Evolutionary conservation across 768 basidiomycete species (phyloP).

Genomic region (Suillus cothurnatus): DNA sequence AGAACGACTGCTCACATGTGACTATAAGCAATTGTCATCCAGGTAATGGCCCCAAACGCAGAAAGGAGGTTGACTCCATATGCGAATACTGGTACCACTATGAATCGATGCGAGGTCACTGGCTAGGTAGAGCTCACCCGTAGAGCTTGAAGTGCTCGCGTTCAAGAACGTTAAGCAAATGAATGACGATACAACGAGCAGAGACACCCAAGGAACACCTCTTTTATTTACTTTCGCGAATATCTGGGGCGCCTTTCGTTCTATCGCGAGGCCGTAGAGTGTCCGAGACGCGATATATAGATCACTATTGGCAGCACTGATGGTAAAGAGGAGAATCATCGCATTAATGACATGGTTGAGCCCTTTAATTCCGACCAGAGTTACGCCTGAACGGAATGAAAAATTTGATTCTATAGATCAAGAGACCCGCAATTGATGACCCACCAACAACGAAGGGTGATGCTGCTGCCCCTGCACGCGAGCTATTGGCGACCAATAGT

Average conservation of each 20-base stretch:
- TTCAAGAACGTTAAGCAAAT: slow-evolving; percentile 64
- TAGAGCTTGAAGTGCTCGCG: slow-evolving; percentile 50
- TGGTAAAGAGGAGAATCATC: slow-evolving; percentile 64
- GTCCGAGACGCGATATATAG: slow-evolving; percentile 58
- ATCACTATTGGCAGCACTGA: slow-evolving; percentile 66
- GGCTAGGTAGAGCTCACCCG: slow-evolving; percentile 38
- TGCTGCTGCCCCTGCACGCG: slow-evolving; percentile 52
- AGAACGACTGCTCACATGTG: slow-evolving; percentile 52
- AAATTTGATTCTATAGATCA: background rate
- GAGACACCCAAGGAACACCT: slow-evolving; percentile 47
- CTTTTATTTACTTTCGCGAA: slow-evolving; percentile 48
- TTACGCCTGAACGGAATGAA: slow-evolving; percentile 30
- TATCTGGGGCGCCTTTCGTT: slow-evolving; percentile 50
- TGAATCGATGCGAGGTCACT: background rate
- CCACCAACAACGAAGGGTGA: slow-evolving; percentile 64
- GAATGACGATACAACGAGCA: slow-evolving; percentile 57
- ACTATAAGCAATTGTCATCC: slow-evolving; percentile 53
- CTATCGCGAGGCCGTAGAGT: slow-evolving; percentile 53
- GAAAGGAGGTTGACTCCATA: slow-evolving; percentile 46
- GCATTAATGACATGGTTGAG: slow-evolving; percentile 68
- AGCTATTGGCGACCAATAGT: slow-evolving; percentile 42
- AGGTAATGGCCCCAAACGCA: slow-evolving; percentile 42
- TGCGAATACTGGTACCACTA: slow-evolving; percentile 26
- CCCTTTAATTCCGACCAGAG: slow-evolving; percentile 55
- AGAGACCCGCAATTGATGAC: slow-evolving; percentile 31